Base-by-base conservation (phyloP, 2,329 filamentous ascomycete genomes). In the Didymella sp. region DNA sequence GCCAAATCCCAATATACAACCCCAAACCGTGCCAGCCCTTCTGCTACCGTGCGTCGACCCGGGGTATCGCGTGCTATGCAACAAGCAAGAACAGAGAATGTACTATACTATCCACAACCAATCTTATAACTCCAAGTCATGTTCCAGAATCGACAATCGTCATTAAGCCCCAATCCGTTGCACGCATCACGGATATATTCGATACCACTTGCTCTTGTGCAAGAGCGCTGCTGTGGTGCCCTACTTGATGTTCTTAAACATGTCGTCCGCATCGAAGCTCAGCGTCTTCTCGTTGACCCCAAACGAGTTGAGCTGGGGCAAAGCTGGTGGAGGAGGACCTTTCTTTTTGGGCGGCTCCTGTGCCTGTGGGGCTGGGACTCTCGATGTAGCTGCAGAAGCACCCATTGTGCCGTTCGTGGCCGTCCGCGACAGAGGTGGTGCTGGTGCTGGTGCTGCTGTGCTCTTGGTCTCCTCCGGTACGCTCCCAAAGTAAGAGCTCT, bases 171-270 rank as follows among this genome's bases (percentile, higher is more conserved):
- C 57, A 62, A 52, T 58, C 66, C 66, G 62, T 60, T 60, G 64
- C 66, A 73, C 63, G 60, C 58, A 64, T 72, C 68, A 43, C 66
- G 54, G 64, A 59, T 51, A 51, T 66, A n/a, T 45, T 50, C 49
- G 27, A 27, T 40, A 48, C 44, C 37, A 11, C 4, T 19, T 31
- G 37, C 37, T 27, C 11, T 33, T 27, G 44, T 21, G 30, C 37
- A 21, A 24, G 4, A 25, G 27, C 22, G 21, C n/a, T 24, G 33
- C 33, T 4, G n/a, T 21, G 4, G 12, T 49, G 33, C 64, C 44
- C 49, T 63, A 76, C 54, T 74, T 72, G 60, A 77, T 77, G 66
- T 76, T 66, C 58, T 76, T 77, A 64, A 77, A 77, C 71, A 77
- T 67, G 61, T 77, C 74, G 40, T 76, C 75, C 7, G 67, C 75